These are phyloP conservation scores for Cordyceps pruinosa DNA, from an alignment of 2,329 filamentous ascomycete genomes.

Conservation along the genomic window DNA sequence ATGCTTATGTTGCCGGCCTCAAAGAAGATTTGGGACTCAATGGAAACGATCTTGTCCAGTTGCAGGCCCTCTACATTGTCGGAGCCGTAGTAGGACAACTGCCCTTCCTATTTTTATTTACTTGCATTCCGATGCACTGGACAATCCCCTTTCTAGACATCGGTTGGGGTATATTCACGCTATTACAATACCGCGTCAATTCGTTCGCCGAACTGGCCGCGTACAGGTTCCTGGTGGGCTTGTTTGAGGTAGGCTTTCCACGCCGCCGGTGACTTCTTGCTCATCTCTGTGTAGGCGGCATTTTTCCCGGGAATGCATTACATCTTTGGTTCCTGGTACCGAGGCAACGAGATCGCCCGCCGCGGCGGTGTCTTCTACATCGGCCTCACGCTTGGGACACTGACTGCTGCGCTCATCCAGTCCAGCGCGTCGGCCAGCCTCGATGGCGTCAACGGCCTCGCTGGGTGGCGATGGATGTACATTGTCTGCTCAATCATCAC, in stretches of 20 bases:
- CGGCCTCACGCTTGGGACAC: not conserved
- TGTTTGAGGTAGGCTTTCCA: not conserved
- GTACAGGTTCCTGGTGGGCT: not conserved
- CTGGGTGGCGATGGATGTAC: constrained; percentile 39
- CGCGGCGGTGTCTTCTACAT: not conserved
- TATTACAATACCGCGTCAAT: not conserved
- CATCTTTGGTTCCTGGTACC: constrained; percentile 38
- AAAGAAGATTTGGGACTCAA: constrained; percentile 33
- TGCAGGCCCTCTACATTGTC: constrained; percentile 47
- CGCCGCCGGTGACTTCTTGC: not conserved
- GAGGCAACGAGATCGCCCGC: constrained; percentile 1
- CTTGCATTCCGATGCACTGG: not conserved
- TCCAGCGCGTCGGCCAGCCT: constrained; percentile 25
- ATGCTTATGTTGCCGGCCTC: constrained; percentile 41
- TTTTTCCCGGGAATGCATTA: constrained; percentile 34
- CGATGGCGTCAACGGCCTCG: constrained; percentile 36
- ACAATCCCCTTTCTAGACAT: not conserved
- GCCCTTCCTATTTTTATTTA: not conserved
- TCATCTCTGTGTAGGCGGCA: constrained; percentile 19
- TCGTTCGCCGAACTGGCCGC: not conserved
- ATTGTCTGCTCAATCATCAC: constrained; percentile 31
- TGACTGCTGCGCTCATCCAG: not conserved
- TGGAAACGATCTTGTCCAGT: constrained; percentile 48
- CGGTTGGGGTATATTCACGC: not conserved
- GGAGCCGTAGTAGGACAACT: constrained; percentile 48